Conservation (phyloP, 805 yeast species). For the Ogataea paraovalis region DNA sequence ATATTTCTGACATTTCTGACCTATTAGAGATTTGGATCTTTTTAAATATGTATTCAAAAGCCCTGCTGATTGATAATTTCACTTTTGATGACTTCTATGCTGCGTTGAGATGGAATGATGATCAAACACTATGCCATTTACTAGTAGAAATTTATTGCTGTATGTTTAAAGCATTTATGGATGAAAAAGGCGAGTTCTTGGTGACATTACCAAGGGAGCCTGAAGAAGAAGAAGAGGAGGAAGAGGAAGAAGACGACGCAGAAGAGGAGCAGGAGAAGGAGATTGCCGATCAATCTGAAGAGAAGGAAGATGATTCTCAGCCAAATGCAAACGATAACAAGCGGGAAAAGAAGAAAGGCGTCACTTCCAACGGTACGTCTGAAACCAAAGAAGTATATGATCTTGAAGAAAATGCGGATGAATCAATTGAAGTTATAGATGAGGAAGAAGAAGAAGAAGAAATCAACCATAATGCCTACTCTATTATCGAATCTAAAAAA, state of each 20-base stretch:
- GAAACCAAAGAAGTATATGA: conserved; percentile 1
- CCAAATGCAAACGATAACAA: conserved; percentile 8
- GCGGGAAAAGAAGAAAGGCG: background rate
- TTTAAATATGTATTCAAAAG: conserved; percentile 62
- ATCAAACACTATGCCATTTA: conserved; percentile 44
- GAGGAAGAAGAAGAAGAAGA: conserved; percentile 29
- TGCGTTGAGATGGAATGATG: conserved; percentile 47
- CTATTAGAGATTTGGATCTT: conserved; percentile 74
- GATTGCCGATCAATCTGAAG: conserved; percentile 23
- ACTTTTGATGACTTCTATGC: conserved; percentile 76
- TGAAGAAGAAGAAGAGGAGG: conserved; percentile 20
- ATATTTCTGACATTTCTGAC: conserved; percentile 31
- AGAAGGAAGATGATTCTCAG: conserved; percentile 6
- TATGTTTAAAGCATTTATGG: conserved; percentile 51
- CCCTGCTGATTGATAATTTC: conserved; percentile 63
- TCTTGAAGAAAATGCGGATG: conserved; percentile 27
- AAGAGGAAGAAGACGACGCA: conserved; percentile 20
- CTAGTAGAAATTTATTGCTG: conserved; percentile 69
- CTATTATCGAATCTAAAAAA: conserved; percentile 52
- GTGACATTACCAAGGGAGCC: conserved; percentile 27
- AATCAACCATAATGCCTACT: conserved; percentile 40
- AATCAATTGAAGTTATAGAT: conserved; percentile 20
- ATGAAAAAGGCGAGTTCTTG: conserved; percentile 30
- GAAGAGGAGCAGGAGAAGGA: conserved; percentile 6
- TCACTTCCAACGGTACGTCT: background rate